A percentile compares a stretch with the other conserved stretches of the same genome.
Evolutionary conservation across 257 asterid genomes (phyloP).

Genomic region (Asclepias syriaca): DNA sequence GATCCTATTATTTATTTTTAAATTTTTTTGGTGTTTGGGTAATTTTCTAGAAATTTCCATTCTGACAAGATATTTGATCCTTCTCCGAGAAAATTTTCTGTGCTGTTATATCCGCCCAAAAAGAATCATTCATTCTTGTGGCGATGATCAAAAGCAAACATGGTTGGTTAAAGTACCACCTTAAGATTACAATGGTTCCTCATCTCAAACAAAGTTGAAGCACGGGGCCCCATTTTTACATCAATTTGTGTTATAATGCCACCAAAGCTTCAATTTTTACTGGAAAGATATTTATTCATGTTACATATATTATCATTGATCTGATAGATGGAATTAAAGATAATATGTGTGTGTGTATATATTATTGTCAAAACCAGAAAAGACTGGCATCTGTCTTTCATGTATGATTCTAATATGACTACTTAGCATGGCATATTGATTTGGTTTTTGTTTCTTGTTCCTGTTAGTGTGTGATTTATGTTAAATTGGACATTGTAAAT

Average conservation of each 20-base stretch:
- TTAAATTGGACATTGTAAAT: background rate
- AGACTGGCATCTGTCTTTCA: background rate
- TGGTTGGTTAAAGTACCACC: background rate
- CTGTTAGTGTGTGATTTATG: slow-evolving; percentile 1
- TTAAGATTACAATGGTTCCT: background rate
- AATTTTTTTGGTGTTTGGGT: no score
- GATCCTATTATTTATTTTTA: no score
- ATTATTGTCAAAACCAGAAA: background rate
- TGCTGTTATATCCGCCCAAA: background rate
- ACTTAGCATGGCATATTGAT: background rate
- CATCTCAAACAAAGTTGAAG: no score
- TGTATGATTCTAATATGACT: background rate
- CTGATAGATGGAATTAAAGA: background rate
- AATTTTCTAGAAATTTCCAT: no score
- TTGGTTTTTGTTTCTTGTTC: background rate
- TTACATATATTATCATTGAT: background rate
- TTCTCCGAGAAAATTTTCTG: background rate
- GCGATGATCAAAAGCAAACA: background rate
- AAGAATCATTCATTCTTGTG: background rate
- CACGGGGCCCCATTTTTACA: background rate
- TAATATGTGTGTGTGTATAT: no score
- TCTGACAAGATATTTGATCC: no score
- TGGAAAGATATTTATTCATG: background rate
- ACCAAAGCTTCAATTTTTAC: background rate
- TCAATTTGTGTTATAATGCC: background rate